Evolutionary conservation across 1,284 basidiomycete species (phyloP).

Genomic region (Naganishia cerealis): DNA sequence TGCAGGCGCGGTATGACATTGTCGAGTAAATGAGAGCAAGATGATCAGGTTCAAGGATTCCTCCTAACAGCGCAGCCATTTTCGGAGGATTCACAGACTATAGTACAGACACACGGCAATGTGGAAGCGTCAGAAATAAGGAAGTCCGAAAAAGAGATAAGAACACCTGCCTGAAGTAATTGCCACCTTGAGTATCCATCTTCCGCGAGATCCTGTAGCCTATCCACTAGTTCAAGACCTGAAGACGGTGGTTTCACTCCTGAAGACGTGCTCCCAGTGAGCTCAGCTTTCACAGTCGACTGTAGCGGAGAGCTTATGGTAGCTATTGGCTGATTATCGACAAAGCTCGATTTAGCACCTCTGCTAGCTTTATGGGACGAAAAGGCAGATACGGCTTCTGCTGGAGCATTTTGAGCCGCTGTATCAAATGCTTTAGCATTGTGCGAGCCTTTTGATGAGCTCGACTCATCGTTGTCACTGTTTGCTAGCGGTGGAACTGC

Average conservation of each 20-base stretch:
- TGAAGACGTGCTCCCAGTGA: neutral
- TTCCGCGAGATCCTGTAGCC: constrained; percentile 2
- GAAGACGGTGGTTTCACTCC: constrained; percentile 16
- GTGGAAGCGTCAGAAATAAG: neutral
- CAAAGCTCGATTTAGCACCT: constrained; percentile 12
- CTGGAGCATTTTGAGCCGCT: neutral
- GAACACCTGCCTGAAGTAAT: constrained; percentile 21
- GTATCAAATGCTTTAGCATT: neutral
- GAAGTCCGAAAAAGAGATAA: neutral
- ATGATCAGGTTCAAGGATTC: constrained; percentile 48
- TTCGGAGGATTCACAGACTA: constrained; percentile 11
- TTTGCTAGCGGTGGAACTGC: neutral
- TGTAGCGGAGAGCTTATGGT: neutral
- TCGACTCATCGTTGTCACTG: neutral
- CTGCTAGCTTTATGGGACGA: constrained; percentile 4
- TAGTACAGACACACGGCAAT: neutral
- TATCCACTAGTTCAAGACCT: constrained; percentile 31
- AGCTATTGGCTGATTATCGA: neutral
- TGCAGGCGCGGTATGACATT: neutral
- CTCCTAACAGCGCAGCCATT: constrained; percentile 35
- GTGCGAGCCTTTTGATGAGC: neutral
- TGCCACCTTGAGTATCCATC: constrained; percentile 19
- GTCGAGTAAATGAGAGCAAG: constrained; percentile 39
- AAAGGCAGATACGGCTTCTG: neutral
- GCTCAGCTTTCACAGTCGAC: neutral